Conservation (phyloP, 2,329 filamentous ascomycete species). For the Xylariaceae sp. region DNA sequence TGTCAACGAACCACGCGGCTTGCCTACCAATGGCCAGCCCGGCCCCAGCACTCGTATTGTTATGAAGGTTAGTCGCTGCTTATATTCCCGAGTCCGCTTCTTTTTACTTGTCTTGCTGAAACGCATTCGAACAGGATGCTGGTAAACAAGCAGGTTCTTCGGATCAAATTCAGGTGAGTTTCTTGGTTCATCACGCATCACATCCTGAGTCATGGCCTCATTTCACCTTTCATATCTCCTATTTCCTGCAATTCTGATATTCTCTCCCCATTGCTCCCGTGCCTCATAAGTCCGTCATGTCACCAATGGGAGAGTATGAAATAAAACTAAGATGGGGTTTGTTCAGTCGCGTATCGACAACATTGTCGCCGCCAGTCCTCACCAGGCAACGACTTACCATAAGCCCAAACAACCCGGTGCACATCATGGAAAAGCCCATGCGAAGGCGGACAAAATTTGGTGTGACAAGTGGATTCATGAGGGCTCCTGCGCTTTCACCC, state of each 20-base stretch:
- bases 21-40: constrained; percentile 36
- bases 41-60: constrained; percentile 36
- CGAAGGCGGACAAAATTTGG: constrained; percentile 57
- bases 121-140: constrained; percentile 21
- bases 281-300: not conserved
- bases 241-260: not conserved
- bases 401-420: not conserved
- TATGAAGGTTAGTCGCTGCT: constrained; percentile 36
- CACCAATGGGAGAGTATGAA: not conserved
- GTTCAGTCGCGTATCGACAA: constrained; percentile 36
- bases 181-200: constrained; percentile 14
- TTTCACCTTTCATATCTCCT: not conserved
- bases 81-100: not conserved
- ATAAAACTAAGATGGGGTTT: constrained; percentile 1
- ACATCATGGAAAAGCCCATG: not conserved
- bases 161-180: constrained; percentile 30
- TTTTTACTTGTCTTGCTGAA: constrained; percentile 8
- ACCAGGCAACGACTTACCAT: too few species aligned
- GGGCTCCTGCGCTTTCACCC: constrained; percentile 76
- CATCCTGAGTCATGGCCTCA: constrained; percentile 10
- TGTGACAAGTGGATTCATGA: constrained; percentile 89
- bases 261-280: not conserved
- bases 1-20: constrained; percentile 38
- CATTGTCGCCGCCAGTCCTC: constrained; percentile 33
- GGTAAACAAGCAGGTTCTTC: constrained; percentile 25